Percentiles rank a stretch among this genome's conserved stretches.
Conservation (phyloP, 129 eudicot genomes). For the Helianthus annuus region HanXRQr2.0-SUNRISE NC_035441.2:182309959-182310458, state of each 20-base stretch:
- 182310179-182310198: slow-evolving; percentile 89
- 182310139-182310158: slow-evolving; percentile 60
- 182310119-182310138: not conserved
- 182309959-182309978: no score
- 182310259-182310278: slow-evolving; percentile 88
- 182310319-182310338: not conserved
- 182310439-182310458: no score
- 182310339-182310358: slow-evolving; percentile 7
- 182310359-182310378: slow-evolving; percentile 25
- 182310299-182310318: slow-evolving; percentile 65
- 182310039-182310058: not conserved
- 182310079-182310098: not conserved
- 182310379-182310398: slow-evolving; percentile 89
- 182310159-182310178: slow-evolving; percentile 97
- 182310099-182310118: not conserved
- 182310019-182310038: not conserved
- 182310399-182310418: slow-evolving; percentile 75
- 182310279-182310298: slow-evolving; percentile 90
- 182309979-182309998: no score
- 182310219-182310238: slow-evolving; percentile 66
- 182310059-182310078: not conserved
- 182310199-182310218: slow-evolving; percentile 69
- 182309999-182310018: no score
- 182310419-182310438: no score
- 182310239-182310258: slow-evolving; percentile 69